A percentile compares a stretch with the other conserved stretches of the same genome.
Evolutionary conservation across 2,329 filamentous ascomycete species (phyloP).

Genomic region (Pseudogymnoascus sp.): DNA sequence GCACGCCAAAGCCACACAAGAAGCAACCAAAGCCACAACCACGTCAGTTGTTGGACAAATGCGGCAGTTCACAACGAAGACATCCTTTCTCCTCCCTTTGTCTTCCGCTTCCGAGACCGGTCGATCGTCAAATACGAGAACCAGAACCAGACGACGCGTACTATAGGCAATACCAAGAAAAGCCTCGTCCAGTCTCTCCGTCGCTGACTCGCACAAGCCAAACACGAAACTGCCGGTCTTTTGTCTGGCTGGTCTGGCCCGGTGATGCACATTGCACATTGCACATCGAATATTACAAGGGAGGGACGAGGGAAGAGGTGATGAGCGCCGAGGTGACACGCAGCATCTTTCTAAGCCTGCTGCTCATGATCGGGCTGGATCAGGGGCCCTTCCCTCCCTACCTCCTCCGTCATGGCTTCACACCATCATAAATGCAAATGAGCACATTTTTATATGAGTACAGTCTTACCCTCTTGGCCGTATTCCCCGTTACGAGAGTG

Average conservation of each 20-base stretch:
- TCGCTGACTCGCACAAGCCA: neutral
- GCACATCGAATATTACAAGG: neutral
- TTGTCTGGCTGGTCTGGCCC: neutral
- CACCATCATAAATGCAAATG: slow-evolving; percentile 5
- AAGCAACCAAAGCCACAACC: neutral
- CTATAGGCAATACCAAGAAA: slow-evolving; percentile 1
- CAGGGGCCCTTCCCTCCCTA: neutral
- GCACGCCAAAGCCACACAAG: neutral
- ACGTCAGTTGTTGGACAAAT: neutral
- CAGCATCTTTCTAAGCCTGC: neutral
- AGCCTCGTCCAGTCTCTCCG: neutral
- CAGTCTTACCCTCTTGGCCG: neutral
- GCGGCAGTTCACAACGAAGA: neutral
- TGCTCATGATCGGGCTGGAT: neutral
- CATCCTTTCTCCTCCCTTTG: neutral
- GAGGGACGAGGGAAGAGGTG: neutral
- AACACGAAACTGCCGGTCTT: neutral
- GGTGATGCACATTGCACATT: neutral
- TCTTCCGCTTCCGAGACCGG: slow-evolving; percentile 1
- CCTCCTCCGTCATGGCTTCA: neutral
- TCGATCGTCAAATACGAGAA: slow-evolving; percentile 1
- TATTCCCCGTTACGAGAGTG: neutral
- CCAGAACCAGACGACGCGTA: neutral
- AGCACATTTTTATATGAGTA: neutral
- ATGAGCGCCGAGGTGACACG: neutral